Evolutionary conservation across 2,329 filamentous ascomycete genomes (phyloP), one percentile per base, ranked within the genome.

Genomic region (Monosporascus sp.): DNA sequence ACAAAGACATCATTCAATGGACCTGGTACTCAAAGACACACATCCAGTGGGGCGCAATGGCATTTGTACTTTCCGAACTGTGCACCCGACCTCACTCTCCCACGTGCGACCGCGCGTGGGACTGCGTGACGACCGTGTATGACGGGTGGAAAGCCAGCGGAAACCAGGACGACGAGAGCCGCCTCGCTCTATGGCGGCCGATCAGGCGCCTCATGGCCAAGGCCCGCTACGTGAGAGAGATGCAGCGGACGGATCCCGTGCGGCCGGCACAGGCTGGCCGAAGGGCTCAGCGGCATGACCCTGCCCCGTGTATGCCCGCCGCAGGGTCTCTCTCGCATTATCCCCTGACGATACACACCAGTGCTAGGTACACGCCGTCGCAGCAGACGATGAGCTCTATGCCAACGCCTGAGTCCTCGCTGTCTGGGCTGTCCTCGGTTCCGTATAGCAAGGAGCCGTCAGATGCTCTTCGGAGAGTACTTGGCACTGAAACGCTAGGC

Each of bases 111-210:
- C 52, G 52, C 20, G 56, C 56, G n/a, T 60, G 58, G 58, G 50
- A 51, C 28, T 50, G 37, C 37, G 50, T 57, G 14, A 46, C 51
- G 9, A 49, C 48, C 26, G 22, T 51, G 8, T 52, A 50, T 35
- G 46, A 52, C 17, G 24, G 43, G 17, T 50, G 48, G 38, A 48
- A 49, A 14, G 44, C 68, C 61, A 0, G 53, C 51, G 28, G 71
- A 63, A 6, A 54, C 65, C 20, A 65, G 2, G 45, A 41, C n/a
- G 41, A 51, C 18, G 18, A 47, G 45, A 49, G 51, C 9, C 26
- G 26, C 26, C 5, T 26, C 26, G 22, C 47, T n/a, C 24, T 55
- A 31, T 54, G 51, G 56, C 48, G 53, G 28, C 50, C 56, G 35
- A 54, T 56, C 47, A 31, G 40, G 40, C 55, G 51, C 14, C 50